phyloP scores from a whole-genome alignment of 2,329 filamentous ascomycete species.

The Arachnopeziza araneosa region DNA sequence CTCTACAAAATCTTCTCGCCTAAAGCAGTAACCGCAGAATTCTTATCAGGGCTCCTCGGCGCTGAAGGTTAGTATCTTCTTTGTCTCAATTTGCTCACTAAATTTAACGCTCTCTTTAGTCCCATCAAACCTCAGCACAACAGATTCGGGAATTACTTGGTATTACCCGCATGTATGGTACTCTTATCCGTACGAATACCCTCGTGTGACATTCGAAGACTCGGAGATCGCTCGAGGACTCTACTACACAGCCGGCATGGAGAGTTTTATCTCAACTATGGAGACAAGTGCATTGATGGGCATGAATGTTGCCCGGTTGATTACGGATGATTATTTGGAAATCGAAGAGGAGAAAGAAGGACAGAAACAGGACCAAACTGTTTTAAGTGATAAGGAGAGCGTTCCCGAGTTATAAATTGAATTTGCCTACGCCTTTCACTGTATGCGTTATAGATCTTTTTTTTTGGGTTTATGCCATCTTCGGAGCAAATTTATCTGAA shows the following conservation, averaged over 20 bases:
- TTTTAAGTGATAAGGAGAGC: neutral
- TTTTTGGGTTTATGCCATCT: too few species aligned
- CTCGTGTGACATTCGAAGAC: constrained; percentile 82
- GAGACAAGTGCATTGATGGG: constrained; percentile 93
- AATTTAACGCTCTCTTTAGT: constrained; percentile 9
- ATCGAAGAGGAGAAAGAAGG: neutral
- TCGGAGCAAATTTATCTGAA: too few species aligned
- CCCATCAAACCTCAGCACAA: constrained; percentile 19
- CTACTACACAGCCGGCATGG: constrained; percentile 72
- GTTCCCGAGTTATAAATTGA: neutral
- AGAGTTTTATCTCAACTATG: constrained; percentile 96
- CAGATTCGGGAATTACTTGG: constrained; percentile 64
- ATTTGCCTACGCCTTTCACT: too few species aligned
- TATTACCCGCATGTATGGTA: constrained; percentile 72
- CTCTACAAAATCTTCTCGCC: constrained; percentile 64
- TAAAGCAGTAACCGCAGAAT: constrained; percentile 44
- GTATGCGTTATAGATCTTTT: too few species aligned
- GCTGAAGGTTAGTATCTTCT: constrained; percentile 18
- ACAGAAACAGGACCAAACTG: neutral
- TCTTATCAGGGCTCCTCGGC: constrained; percentile 49
- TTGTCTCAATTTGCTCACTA: constrained; percentile 26
- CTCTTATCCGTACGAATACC: constrained; percentile 80
- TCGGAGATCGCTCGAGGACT: constrained; percentile 60
- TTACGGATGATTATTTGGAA: constrained; percentile 54
- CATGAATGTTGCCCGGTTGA: constrained; percentile 70